Conservation (phyloP, 2,329 filamentous ascomycete genomes). For the Mollisiaceae sp. region DNA sequence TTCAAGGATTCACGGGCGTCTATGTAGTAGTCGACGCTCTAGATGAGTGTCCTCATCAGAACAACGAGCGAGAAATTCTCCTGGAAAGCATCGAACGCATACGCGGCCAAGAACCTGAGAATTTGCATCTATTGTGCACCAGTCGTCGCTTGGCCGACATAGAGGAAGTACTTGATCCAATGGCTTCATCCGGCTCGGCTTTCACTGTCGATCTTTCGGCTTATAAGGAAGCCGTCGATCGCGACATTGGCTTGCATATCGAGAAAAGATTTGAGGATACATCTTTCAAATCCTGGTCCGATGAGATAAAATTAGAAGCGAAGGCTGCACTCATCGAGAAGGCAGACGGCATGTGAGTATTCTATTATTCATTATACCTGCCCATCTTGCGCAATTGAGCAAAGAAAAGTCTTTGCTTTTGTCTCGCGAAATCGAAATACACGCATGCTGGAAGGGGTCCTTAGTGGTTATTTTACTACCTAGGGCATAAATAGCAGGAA, state of each 20-base stretch:
- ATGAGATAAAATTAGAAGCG: conserved; percentile 8
- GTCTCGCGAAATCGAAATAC: too few species aligned
- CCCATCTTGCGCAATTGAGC: too few species aligned
- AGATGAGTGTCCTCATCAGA: conserved; percentile 12
- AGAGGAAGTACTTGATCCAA: background rate
- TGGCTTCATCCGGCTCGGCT: background rate
- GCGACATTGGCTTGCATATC: conserved; percentile 15
- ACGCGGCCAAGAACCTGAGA: background rate
- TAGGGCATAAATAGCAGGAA: too few species aligned
- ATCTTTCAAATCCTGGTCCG: conserved; percentile 8
- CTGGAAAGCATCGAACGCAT: conserved; percentile 4
- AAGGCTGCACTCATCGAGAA: conserved; percentile 9
- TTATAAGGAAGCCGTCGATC: background rate
- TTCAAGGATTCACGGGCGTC: conserved; percentile 19
- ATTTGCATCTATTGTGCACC: conserved; percentile 17
- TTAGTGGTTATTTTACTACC: too few species aligned
- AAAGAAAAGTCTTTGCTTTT: too few species aligned
- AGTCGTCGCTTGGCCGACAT: conserved; percentile 15
- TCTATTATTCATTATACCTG: background rate
- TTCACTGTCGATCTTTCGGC: conserved; percentile 6
- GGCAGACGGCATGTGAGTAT: conserved; percentile 20
- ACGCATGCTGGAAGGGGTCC: too few species aligned
- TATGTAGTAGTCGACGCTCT: conserved; percentile 30
- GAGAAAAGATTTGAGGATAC: background rate
- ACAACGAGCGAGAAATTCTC: background rate